These are phyloP conservation scores for Citrus sp. DNA, from an alignment of 345 rosid genomes.

Conservation along the genomic window DNA sequence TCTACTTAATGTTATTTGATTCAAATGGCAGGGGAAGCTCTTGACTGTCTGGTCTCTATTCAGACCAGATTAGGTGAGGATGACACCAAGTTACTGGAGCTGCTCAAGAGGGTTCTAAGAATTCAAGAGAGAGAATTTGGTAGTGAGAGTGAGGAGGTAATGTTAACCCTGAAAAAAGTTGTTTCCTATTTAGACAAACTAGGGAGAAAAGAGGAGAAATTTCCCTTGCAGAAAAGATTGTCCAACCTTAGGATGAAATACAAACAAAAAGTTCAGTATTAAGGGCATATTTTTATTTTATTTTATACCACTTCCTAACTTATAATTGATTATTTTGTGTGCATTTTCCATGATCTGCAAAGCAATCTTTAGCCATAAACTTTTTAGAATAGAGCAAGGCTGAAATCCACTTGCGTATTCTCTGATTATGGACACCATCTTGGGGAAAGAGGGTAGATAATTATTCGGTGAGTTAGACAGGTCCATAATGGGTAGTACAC, in stretches of 20 bases:
- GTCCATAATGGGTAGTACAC: no score
- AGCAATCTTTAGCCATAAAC: no score
- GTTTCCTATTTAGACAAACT: slow-evolving; percentile 57
- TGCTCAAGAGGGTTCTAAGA: slow-evolving; percentile 57
- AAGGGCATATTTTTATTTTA: neutral
- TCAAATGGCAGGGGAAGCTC: slow-evolving; percentile 62
- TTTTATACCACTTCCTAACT: neutral
- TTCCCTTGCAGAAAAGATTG: slow-evolving; percentile 56
- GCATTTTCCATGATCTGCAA: neutral
- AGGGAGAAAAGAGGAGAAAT: slow-evolving; percentile 69
- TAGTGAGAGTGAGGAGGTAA: slow-evolving; percentile 55
- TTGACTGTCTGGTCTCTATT: slow-evolving; percentile 76
- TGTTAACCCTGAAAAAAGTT: slow-evolving; percentile 62
- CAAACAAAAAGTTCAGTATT: slow-evolving; percentile 41
- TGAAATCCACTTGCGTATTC: no score
- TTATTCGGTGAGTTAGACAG: no score
- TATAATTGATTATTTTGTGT: neutral
- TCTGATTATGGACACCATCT: no score
- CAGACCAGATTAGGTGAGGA: slow-evolving; percentile 55
- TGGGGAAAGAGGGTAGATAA: no score
- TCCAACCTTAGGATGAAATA: slow-evolving; percentile 49
- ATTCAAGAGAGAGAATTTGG: slow-evolving; percentile 83
- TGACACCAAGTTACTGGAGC: slow-evolving; percentile 38
- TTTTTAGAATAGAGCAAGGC: no score
- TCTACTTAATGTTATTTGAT: neutral